Conservation (phyloP, 2,329 filamentous ascomycete species). For the Aspergillus sp. region DNA sequence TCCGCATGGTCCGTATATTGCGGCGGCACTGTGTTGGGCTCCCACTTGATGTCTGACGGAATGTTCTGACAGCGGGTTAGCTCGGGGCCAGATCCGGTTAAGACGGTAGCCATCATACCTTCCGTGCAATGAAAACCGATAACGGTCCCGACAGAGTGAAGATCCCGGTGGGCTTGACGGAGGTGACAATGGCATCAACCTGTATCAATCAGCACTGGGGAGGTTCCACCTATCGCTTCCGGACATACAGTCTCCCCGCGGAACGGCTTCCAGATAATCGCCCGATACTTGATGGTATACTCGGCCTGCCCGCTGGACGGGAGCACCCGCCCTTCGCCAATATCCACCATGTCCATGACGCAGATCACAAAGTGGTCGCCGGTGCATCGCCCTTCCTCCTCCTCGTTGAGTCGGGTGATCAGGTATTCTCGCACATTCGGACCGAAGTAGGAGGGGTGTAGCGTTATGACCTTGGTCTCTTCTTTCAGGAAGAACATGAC, state of each 20-base stretch:
- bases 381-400: conserved; percentile 91
- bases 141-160: conserved; percentile 46
- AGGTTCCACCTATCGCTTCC: conserved; percentile 3
- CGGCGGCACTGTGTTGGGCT: conserved; percentile 90
- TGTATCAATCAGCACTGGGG: conserved; percentile 36
- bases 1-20: conserved; percentile 94
- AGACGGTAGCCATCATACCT: conserved; percentile 49
- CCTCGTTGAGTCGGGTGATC: conserved; percentile 76
- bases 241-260: conserved; percentile 85
- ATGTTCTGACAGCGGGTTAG: conserved; percentile 44
- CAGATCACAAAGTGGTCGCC: conserved; percentile 97
- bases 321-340: conserved; percentile 85
- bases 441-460: conserved; percentile 96
- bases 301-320: conserved; percentile 86
- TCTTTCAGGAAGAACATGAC: conserved; percentile 98
- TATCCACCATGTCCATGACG: conserved; percentile 93
- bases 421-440: conserved; percentile 88
- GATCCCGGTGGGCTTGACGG: conserved; percentile 82
- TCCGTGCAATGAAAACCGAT: conserved; percentile 48
- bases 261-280: conserved; percentile 96
- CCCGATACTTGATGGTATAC: conserved; percentile 89
- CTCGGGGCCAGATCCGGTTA: neutral
- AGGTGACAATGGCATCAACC: conserved; percentile 90
- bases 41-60: conserved; percentile 83
- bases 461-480: conserved; percentile 84